phyloP scores from a whole-genome alignment of 2,329 filamentous ascomycete species.

The Simplicillium aogashimaense region DNA sequence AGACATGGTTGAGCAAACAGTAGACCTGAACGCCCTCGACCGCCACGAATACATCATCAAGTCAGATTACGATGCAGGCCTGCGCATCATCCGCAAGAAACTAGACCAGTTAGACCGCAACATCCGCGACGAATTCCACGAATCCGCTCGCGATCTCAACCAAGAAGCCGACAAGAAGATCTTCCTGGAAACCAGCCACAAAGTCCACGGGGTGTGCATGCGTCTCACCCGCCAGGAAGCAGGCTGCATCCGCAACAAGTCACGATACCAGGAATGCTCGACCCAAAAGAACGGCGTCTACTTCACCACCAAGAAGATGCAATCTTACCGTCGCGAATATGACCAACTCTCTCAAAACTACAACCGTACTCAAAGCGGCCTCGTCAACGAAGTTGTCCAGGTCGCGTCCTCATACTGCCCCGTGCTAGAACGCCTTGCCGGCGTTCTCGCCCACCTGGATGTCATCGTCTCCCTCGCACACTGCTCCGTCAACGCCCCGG shows the following conservation, averaged over 20 bases:
- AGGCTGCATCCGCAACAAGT: slow-evolving; percentile 85
- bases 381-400: slow-evolving; percentile 85
- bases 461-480: slow-evolving; percentile 93
- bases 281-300: slow-evolving; percentile 99
- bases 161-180: slow-evolving; percentile 98
- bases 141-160: slow-evolving; percentile 68
- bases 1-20: slow-evolving; percentile 98
- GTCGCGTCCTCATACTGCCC: slow-evolving; percentile 94
- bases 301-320: slow-evolving; percentile 81
- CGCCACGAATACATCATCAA: slow-evolving; percentile 99
- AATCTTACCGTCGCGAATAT: slow-evolving; percentile 75
- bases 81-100: slow-evolving; percentile 82
- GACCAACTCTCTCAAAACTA: slow-evolving; percentile 93
- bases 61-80: slow-evolving; percentile 85
- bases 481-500: slow-evolving; percentile 84
- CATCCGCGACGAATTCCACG: slow-evolving; percentile 73
- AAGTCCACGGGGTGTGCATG: slow-evolving; percentile 94
- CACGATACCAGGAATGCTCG: slow-evolving; percentile 83
- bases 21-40: slow-evolving; percentile 89
- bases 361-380: slow-evolving; percentile 82
- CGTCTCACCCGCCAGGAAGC: slow-evolving; percentile 85
- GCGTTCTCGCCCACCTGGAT: slow-evolving; percentile 83
- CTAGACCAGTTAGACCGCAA: slow-evolving; percentile 74
- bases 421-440: slow-evolving; percentile 80
- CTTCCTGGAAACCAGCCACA: slow-evolving; percentile 84